phyloP scores from a whole-genome alignment of 2,329 filamentous ascomycete genomes.

The Talaromyces sp. region DNA sequence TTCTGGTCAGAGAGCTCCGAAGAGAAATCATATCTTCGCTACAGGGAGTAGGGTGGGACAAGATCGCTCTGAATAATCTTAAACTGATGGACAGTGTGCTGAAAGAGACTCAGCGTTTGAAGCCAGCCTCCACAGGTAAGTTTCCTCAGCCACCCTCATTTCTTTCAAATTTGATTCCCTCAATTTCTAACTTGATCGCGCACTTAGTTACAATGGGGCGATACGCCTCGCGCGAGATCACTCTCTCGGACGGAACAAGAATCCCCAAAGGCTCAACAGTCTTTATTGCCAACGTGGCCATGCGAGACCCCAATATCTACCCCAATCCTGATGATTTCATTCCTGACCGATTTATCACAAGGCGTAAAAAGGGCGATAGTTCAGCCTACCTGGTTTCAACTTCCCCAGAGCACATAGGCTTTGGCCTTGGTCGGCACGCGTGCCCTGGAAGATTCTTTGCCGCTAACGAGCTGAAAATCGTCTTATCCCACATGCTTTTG shows the following conservation, averaged over 20 bases:
- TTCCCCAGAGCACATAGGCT: slow-evolving; percentile 50
- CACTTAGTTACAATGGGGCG: slow-evolving; percentile 15
- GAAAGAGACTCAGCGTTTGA: slow-evolving; percentile 23
- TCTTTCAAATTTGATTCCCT: not conserved
- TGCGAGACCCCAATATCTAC: slow-evolving; percentile 39
- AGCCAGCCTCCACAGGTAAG: slow-evolving; percentile 19
- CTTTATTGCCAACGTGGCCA: not conserved
- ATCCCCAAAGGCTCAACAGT: slow-evolving; percentile 46
- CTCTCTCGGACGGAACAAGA: slow-evolving; percentile 42
- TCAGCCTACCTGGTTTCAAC: slow-evolving; percentile 52
- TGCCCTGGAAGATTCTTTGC: slow-evolving; percentile 33
- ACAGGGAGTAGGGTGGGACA: slow-evolving; percentile 1
- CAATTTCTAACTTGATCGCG: not conserved
- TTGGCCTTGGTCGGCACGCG: slow-evolving; percentile 56
- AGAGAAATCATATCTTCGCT: slow-evolving; percentile 4
- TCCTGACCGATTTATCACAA: slow-evolving; percentile 49
- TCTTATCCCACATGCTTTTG: slow-evolving; percentile 27
- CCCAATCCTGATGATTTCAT: slow-evolving; percentile 46
- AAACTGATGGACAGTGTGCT: slow-evolving; percentile 25
- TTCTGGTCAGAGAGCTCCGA: not conserved
- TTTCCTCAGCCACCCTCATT: slow-evolving; percentile 1
- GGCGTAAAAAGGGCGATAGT: slow-evolving; percentile 22
- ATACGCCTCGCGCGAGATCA: slow-evolving; percentile 13
- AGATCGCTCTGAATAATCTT: slow-evolving; percentile 9
- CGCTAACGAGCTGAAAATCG: slow-evolving; percentile 25